Conservation (phyloP, 148 eudicot species). For the Drosera capensis region DNA sequence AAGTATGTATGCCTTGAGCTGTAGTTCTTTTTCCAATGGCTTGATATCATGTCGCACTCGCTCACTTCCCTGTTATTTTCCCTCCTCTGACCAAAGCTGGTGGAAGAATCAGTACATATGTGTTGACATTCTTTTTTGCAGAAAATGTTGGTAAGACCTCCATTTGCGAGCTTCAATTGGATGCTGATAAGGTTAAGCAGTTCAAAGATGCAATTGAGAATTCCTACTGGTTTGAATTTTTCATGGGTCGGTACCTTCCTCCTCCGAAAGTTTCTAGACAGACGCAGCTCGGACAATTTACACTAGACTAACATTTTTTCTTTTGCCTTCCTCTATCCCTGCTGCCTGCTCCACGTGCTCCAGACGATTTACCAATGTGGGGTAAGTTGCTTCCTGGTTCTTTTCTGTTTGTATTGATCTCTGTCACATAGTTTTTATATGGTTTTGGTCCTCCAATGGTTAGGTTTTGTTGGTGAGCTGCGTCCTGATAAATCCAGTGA, state of each 20-base stretch:
- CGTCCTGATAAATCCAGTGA: constrained; percentile 63
- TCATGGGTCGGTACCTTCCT: constrained; percentile 69
- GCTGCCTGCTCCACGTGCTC: constrained; percentile 13
- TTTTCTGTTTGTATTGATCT: constrained; percentile 2
- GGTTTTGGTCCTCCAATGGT: constrained; percentile 1
- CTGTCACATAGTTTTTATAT: constrained; percentile 3
- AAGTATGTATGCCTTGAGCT: constrained; percentile 27
- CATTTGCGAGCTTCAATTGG: constrained; percentile 68
- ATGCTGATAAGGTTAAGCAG: constrained; percentile 56
- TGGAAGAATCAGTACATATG: background rate
- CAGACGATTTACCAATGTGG: constrained; percentile 83
- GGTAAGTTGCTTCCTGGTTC: constrained; percentile 38
- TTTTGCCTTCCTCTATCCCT: constrained; percentile 10
- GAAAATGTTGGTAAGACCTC: constrained; percentile 53
- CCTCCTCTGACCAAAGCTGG: background rate
- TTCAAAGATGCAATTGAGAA: constrained; percentile 85
- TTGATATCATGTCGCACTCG: background rate
- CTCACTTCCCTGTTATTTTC: background rate
- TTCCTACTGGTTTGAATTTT: constrained; percentile 92
- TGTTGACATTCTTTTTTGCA: constrained; percentile 21
- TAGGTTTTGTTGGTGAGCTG: constrained; percentile 84
- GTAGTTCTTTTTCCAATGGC: background rate
- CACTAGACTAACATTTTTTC: constrained; percentile 7
- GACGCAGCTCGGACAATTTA: too few relatives aligned
- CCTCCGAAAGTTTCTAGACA: too few relatives aligned